Evolutionary conservation across 2,329 filamentous ascomycete species (phyloP).

Genomic region (Fusarium xyrophilum): DNA sequence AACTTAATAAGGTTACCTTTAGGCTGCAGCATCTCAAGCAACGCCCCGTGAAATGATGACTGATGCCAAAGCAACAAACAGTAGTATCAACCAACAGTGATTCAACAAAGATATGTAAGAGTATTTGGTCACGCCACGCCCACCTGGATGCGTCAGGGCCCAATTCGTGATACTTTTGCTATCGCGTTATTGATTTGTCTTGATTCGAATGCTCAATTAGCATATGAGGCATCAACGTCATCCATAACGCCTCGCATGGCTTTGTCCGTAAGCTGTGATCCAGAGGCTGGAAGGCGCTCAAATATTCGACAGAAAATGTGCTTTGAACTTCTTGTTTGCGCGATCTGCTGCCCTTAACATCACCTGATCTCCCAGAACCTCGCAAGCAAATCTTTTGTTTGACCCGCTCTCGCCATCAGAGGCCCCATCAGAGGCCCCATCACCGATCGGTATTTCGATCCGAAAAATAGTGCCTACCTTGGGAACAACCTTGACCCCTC

Average conservation of each 20-base stretch:
- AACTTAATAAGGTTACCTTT: too few relatives aligned
- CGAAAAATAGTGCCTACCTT: conserved; percentile 91
- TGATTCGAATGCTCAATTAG: neutral
- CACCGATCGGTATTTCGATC: conserved; percentile 66
- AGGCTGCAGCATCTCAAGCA: too few relatives aligned
- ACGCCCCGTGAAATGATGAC: too few relatives aligned
- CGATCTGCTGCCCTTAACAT: conserved; percentile 82
- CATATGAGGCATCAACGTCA: neutral
- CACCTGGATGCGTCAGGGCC: neutral
- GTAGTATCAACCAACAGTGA: too few relatives aligned
- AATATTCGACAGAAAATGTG: conserved; percentile 77
- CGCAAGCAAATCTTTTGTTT: conserved; percentile 68
- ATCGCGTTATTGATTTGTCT: neutral
- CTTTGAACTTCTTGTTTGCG: conserved; percentile 90
- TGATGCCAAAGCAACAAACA: too few relatives aligned
- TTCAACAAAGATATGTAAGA: too few relatives aligned
- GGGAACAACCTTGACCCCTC: conserved; percentile 79
- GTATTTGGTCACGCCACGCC: too few relatives aligned
- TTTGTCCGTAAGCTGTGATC: neutral
- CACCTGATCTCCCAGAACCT: conserved; percentile 88
- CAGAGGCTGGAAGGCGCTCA: conserved; percentile 51
- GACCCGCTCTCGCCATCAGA: conserved; percentile 24
- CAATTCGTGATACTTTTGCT: neutral
- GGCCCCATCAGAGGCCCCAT: conserved; percentile 6
- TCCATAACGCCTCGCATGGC: neutral